Conservation (phyloP, 148 eudicot species). For the Vaccinium corymbosum region DNA sequence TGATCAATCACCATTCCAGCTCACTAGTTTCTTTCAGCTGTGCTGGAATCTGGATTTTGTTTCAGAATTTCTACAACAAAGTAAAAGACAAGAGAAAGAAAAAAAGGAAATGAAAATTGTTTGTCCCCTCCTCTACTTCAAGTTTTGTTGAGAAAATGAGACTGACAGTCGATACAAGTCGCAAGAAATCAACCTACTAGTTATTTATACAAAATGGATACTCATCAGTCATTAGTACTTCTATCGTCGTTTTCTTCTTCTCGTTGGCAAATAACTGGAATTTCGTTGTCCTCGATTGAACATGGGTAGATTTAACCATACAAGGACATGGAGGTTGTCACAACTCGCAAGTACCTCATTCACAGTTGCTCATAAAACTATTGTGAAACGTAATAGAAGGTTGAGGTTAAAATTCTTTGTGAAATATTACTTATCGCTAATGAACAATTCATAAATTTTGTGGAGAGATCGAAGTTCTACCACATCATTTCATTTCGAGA, state of each 20-base stretch:
- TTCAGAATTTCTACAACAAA: background rate
- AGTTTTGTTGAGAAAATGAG: too few relatives aligned
- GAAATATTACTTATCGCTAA: background rate
- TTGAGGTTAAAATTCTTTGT: background rate
- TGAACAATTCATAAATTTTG: background rate
- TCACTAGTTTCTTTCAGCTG: background rate
- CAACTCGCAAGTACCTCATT: background rate
- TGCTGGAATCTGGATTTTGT: background rate
- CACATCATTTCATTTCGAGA: background rate
- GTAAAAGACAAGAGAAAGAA: background rate
- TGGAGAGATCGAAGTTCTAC: background rate
- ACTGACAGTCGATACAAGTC: too few relatives aligned
- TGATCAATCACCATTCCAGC: constrained; percentile 6
- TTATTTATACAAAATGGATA: constrained; percentile 37
- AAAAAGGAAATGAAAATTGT: background rate
- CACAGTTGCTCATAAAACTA: background rate
- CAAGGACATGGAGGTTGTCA: background rate
- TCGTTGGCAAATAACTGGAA: too few relatives aligned
- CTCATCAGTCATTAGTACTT: constrained; percentile 23
- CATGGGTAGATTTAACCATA: background rate
- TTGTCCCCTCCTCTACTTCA: background rate
- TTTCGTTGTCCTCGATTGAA: too few relatives aligned
- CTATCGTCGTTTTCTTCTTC: too few relatives aligned
- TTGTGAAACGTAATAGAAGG: background rate
- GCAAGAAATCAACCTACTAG: background rate